phyloP scores from a whole-genome alignment of 768 basidiomycete species.

The Naganishia friedmannii region DNA sequence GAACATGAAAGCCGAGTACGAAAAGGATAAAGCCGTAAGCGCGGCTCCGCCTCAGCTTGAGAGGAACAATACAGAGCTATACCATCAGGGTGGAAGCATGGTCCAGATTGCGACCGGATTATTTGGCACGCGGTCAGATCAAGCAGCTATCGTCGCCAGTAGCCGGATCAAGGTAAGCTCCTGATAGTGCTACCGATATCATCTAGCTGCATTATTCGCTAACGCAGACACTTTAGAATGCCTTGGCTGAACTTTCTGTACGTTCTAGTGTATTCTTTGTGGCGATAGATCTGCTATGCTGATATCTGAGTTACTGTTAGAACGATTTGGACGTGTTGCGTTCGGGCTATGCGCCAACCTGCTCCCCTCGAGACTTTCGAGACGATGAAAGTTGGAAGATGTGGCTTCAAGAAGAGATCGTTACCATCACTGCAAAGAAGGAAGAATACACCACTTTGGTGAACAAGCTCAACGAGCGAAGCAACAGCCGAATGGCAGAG shows the following conservation, averaged over 20 bases:
- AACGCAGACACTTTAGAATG: neutral
- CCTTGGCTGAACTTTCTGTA: slow-evolving; percentile 3
- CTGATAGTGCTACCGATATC: neutral
- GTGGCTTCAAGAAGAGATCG: slow-evolving; percentile 17
- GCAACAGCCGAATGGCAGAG: slow-evolving; percentile 53
- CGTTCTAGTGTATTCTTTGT: neutral
- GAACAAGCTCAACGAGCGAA: slow-evolving; percentile 18
- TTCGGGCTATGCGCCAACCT: slow-evolving; percentile 7
- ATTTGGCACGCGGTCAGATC: slow-evolving; percentile 8
- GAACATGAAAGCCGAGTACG: slow-evolving; percentile 24
- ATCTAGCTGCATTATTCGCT: neutral
- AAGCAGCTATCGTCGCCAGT: slow-evolving; percentile 8
- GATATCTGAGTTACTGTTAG: neutral
- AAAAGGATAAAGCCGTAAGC: neutral
- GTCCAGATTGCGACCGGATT: slow-evolving; percentile 20
- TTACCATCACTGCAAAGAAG: neutral
- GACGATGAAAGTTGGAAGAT: neutral
- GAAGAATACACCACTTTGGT: slow-evolving; percentile 19
- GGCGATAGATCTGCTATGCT: neutral
- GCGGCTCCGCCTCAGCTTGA: slow-evolving; percentile 7
- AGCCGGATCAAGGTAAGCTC: slow-evolving; percentile 14
- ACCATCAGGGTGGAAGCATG: slow-evolving; percentile 21
- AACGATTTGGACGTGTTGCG: slow-evolving; percentile 15
- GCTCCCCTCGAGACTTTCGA: slow-evolving; percentile 6
- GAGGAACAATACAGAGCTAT: slow-evolving; percentile 18